phyloP scores from a whole-genome alignment of 257 asterid species.

The Solanum infundibuliforme region DNA sequence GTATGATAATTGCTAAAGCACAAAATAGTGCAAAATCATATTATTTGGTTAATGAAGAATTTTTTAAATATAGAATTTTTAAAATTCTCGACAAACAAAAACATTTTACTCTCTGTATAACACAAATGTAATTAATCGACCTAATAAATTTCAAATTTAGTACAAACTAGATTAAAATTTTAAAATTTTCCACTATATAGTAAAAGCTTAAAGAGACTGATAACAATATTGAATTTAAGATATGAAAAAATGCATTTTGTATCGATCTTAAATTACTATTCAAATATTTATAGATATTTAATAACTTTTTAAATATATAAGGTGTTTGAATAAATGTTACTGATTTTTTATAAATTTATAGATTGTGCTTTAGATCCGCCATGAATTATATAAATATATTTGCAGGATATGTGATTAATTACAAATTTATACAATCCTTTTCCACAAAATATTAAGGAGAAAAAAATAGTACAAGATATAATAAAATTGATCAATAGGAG shows the following conservation, averaged over 20 bases:
- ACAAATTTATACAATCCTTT: background rate
- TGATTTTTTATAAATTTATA: background rate
- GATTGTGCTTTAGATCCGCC: background rate
- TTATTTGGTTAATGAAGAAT: background rate
- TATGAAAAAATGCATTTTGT: background rate
- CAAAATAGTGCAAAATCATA: background rate
- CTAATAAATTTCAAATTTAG: background rate
- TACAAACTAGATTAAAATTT: background rate
- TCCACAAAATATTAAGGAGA: background rate
- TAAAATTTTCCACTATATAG: background rate
- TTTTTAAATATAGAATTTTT: background rate
- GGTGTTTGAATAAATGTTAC: background rate
- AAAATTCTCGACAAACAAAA: background rate
- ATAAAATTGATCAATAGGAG: background rate
- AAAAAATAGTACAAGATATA: no score
- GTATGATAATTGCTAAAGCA: background rate
- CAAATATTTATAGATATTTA: background rate
- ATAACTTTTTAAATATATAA: background rate
- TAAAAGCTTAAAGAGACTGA: background rate
- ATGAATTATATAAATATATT: background rate
- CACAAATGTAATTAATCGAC: background rate
- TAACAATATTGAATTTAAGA: background rate
- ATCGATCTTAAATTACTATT: background rate
- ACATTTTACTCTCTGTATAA: fast-evolving
- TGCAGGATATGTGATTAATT: background rate